Percentiles rank a stretch among this genome's conserved stretches.
phyloP scores from a whole-genome alignment of 2,329 filamentous ascomycete species.

The Aspergillus vadensis region DNA sequence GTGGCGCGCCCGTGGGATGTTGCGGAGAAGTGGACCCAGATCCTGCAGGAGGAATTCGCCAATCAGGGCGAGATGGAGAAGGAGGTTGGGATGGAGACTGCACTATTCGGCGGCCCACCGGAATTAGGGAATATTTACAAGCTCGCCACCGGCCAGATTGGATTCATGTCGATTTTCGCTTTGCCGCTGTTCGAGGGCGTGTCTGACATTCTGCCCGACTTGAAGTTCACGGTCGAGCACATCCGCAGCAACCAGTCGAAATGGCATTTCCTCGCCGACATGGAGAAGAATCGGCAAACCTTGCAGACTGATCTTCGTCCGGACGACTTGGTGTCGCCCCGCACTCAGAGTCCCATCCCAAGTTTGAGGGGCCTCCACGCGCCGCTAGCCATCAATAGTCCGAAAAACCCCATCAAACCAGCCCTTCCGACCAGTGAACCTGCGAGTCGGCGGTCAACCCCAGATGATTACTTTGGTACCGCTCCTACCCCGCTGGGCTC shows the following conservation, averaged over 20 bases:
- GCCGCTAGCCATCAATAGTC: conserved; percentile 12
- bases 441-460: conserved; percentile 2
- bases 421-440: conserved; percentile 12
- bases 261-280: conserved; percentile 56
- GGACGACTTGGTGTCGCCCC: conserved; percentile 35
- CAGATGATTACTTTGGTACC: conserved; percentile 21
- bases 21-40: conserved; percentile 85
- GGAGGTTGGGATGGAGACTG: conserved; percentile 83
- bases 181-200: conserved; percentile 88
- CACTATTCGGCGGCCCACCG: conserved; percentile 75
- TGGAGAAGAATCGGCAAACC: conserved; percentile 32
- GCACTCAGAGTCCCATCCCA: conserved; percentile 37
- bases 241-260: conserved; percentile 73
- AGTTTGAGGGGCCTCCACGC: conserved; percentile 13
- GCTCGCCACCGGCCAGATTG: conserved; percentile 82
- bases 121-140: conserved; percentile 82
- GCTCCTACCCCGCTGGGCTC: conserved; percentile 21
- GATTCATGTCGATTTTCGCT: conserved; percentile 96
- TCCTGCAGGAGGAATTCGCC: conserved; percentile 93
- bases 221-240: conserved; percentile 82
- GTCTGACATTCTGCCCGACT: conserved; percentile 78
- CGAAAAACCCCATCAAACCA: conserved; percentile 16
- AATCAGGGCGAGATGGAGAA: conserved; percentile 90
- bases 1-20: conserved; percentile 83
- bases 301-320: conserved; percentile 24